Evolutionary conservation across 768 basidiomycete species (phyloP).

Genomic region (Suillus paluster): DNA sequence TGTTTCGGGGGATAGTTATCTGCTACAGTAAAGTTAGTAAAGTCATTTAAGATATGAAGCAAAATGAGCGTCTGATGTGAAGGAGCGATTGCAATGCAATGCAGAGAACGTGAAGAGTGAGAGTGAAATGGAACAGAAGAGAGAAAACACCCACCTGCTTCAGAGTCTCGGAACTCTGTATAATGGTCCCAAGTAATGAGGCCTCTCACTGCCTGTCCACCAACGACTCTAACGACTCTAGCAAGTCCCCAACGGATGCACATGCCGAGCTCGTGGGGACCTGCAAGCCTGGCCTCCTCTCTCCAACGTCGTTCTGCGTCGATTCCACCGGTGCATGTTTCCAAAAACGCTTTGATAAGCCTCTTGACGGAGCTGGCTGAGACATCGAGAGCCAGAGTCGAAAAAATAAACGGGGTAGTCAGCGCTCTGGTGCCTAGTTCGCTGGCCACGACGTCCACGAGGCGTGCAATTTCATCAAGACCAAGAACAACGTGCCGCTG

Average conservation of each 20-base stretch:
- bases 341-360: conserved; percentile 82
- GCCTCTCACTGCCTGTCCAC: conserved; percentile 78
- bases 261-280: conserved; percentile 89
- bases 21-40: conserved; percentile 35
- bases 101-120: conserved; percentile 25
- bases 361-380: conserved; percentile 73
- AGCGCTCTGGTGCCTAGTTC: conserved; percentile 78
- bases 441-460: conserved; percentile 70
- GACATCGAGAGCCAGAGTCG: conserved; percentile 84
- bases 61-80: conserved; percentile 8
- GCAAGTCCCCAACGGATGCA: conserved; percentile 91
- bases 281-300: conserved; percentile 84
- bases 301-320: conserved; percentile 64
- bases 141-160: conserved; percentile 65
- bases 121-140: conserved; percentile 15
- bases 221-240: conserved; percentile 71
- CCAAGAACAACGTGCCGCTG: conserved; percentile 76
- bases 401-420: conserved; percentile 91
- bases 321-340: conserved; percentile 49
- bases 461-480: conserved; percentile 70
- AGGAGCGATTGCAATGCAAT: conserved; percentile 16
- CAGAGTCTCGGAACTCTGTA: conserved; percentile 77
- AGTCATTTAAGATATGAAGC: conserved; percentile 4
- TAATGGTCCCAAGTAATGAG: conserved; percentile 87
- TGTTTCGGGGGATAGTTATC: conserved; percentile 71